Base-by-base conservation (phyloP, 768 basidiomycete genomes). In the Mycena capillaripes region DNA sequence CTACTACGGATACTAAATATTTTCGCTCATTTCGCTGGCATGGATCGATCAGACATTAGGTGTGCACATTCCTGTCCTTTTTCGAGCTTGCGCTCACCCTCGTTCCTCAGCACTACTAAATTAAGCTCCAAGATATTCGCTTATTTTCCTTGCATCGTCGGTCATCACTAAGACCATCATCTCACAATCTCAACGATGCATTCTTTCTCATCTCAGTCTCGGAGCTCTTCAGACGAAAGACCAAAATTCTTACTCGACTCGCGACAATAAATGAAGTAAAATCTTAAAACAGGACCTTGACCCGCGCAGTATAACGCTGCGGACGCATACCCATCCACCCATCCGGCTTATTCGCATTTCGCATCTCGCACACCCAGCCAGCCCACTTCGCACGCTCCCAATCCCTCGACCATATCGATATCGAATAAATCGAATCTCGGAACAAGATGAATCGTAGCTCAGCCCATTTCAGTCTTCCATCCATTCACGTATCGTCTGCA, bases 1-100 rank as follows among this genome's bases (percentile, higher is more conserved):
- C 67, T 91, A 91, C 78, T 91, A 91, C 75, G 90, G 90, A 74
- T 90, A 89, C 78, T 90, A 71, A 84, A 74, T 50, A 29, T 29
- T 70, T 73, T 73, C 78, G 42, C 74, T 78, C 52, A 73, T 48
- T 68, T 53, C 16, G 46, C 53, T 66, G 63, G 74, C 75, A 78
- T 66, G n/a, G n/a, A n/a, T n/a, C n/a, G 68, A 65, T 71, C 78
- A 72, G 78, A 80, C 80, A 75, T 76, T 55, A 50, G 58, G 72
- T n/a, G 77, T 75, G 71, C 67, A 71, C 71, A 16, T 21, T 76
- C 52, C 11, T 4, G 14, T 29, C 16, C 52, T 29, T 17, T 30
- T 29, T 32, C 52, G 29, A 30, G 0, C 17, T 6, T 29, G 52
- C 29, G 52, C 52, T 16, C 52, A 44, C 10, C 16, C 14, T 44